Percentiles rank a stretch among this genome's conserved stretches.
phyloP scores from a whole-genome alignment of 352 stramenopile species.

The Globisporangium recalcitrans region DNA sequence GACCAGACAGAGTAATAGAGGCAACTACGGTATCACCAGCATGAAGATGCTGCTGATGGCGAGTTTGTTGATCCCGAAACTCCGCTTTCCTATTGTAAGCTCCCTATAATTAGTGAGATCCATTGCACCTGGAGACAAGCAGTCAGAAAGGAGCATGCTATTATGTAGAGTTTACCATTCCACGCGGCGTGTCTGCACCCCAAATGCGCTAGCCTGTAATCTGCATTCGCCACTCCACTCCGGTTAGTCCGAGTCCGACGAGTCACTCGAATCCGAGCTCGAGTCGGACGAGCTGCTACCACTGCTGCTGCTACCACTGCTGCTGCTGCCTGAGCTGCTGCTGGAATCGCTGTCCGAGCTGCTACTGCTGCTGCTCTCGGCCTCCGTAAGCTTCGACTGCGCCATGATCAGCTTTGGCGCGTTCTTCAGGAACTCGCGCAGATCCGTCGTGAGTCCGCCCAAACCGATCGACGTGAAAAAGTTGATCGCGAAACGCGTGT shows the following conservation, averaged over 20 bases:
- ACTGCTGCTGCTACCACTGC: slow-evolving; percentile 30
- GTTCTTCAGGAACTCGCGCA: slow-evolving; percentile 96
- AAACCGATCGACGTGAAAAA: slow-evolving; percentile 99
- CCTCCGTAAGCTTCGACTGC: slow-evolving; percentile 34
- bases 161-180: slow-evolving; percentile 10
- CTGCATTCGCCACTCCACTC: background rate
- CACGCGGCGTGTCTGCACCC: background rate
- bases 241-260: slow-evolving; percentile 34
- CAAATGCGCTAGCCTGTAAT: background rate
- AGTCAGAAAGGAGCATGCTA: background rate
- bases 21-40: no score
- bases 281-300: slow-evolving; percentile 34
- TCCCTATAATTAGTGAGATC: slow-evolving; percentile 1
- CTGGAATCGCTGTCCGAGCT: slow-evolving; percentile 33
- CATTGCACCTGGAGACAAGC: background rate
- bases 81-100: background rate
- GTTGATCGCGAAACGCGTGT: slow-evolving; percentile 99
- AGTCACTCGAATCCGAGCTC: slow-evolving; percentile 22
- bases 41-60: no score
- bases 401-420: slow-evolving; percentile 93
- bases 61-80: background rate
- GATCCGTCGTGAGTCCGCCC: slow-evolving; percentile 94
- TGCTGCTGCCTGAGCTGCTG: slow-evolving; percentile 26
- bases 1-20: background rate
- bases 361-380: slow-evolving; percentile 21